Base-by-base conservation (phyloP, 2,329 filamentous ascomycete genomes). In the Metarhizium robertsii region DNA sequence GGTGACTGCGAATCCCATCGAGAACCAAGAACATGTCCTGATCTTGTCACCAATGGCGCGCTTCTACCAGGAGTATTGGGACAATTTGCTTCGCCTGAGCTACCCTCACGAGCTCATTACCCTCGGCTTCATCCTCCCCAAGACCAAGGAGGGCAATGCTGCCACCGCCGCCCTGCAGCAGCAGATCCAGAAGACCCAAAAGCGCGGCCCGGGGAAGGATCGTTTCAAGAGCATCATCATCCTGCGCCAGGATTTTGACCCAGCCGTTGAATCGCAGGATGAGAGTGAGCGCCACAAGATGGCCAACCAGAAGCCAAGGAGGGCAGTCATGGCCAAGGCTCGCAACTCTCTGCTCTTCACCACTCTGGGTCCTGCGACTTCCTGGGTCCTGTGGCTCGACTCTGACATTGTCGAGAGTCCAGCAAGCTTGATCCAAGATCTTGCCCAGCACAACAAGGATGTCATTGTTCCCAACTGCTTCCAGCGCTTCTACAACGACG, bases 321-420 rank as follows among this genome's bases (percentile, higher is more conserved):
- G 94, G 40, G 87, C 90, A 46, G 87, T 90, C 58, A 97, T 99
- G 94, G 86, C 90, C 65, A 88, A 90, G 66, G 92, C 94, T 42
- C 86, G 94, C 61, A 99, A 99, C 69, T 95, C 89, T 54, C 80
- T 99, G 8, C 81, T 99, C 32, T 99, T 97, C 75, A 96, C 94
- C 8, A 97, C 92, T 0, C 77, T 99, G 10, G 92, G 92, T 2
- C 92, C 92, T 0, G 81, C 84, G 13, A 96, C 91, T 0, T 94
- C 90, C 0, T 99, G 94, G 94, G 92, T 99, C 38, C 79, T 99
- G 29, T 99, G 94, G 94, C 79, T 99, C 34, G 94, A 99, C 67
- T 81, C 86, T 42, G 94, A 99, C 69, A 87, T 99, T 60, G 69
- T 99, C 62, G 94, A 99, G 74, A 90, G 90, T 4, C 94, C 92